Percentiles rank a stretch among this genome's conserved stretches.
Evolutionary conservation across 306 rosid species (phyloP).

Genomic region (Pterocarpus santalinus): DNA sequence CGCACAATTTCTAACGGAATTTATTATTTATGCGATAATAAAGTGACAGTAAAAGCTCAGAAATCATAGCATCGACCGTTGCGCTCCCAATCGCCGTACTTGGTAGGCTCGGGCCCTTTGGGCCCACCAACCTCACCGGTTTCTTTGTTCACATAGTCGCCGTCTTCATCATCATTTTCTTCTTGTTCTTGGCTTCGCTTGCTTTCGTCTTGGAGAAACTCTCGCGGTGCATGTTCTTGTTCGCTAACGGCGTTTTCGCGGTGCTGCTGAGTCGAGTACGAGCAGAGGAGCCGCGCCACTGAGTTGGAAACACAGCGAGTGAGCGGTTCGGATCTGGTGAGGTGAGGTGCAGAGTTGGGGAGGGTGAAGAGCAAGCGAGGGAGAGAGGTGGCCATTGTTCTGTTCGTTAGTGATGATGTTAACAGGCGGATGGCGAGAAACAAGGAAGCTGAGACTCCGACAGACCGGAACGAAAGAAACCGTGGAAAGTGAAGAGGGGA

Average conservation of each 20-base stretch:
- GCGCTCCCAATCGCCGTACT: constrained; percentile 95
- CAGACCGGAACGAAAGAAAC: neutral
- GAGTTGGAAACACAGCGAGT: constrained; percentile 46
- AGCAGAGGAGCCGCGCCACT: constrained; percentile 51
- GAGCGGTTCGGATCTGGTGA: constrained; percentile 44
- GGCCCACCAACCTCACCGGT: constrained; percentile 93
- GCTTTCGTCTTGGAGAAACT: constrained; percentile 26
- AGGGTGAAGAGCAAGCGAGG: constrained; percentile 43
- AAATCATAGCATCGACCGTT: constrained; percentile 95
- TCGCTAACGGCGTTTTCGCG: constrained; percentile 26
- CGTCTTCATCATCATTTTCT: constrained; percentile 29
- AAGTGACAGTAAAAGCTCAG: constrained; percentile 35
- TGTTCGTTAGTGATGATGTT: neutral
- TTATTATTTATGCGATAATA: neutral
- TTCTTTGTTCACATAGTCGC: constrained; percentile 44
- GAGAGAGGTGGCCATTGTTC: constrained; percentile 41
- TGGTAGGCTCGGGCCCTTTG: constrained; percentile 91
- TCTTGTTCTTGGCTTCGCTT: constrained; percentile 33
- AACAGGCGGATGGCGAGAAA: neutral
- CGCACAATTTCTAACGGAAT: neutral
- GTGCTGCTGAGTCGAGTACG: constrained; percentile 45
- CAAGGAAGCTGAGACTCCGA: neutral
- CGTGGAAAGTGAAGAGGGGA: neutral
- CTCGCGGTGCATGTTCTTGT: constrained; percentile 12
- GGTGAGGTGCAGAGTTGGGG: constrained; percentile 38